These are phyloP conservation scores for Russula sp. DNA, from an alignment of 768 basidiomycete species.

Conservation along the genomic window DNA sequence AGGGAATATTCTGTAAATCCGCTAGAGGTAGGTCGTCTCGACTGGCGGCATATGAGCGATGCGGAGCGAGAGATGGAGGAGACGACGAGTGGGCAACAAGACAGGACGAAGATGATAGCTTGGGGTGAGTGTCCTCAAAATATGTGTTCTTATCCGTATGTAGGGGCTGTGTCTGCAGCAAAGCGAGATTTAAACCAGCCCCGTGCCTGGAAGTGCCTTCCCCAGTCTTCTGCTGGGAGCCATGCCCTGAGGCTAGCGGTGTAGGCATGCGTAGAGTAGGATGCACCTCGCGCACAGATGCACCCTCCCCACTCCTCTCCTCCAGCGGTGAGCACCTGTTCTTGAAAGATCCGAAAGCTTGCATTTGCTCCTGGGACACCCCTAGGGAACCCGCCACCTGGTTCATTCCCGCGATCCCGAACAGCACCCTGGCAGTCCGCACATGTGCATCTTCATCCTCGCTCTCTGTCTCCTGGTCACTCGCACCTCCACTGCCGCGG, in stretches of 20 bases:
- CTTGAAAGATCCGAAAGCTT: not conserved
- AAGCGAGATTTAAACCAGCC: not conserved
- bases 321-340: not conserved
- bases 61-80: not conserved
- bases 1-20: conserved; percentile 1
- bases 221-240: not conserved
- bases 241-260: not conserved
- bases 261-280: not conserved
- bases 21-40: not conserved
- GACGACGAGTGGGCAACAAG: not conserved
- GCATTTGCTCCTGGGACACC: not conserved
- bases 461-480: conserved; percentile 16
- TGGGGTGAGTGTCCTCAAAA: not conserved
- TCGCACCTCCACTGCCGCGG: not conserved
- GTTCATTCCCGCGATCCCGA: not conserved
- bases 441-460: conserved; percentile 16
- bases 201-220: not conserved
- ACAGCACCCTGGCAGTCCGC: conserved; percentile 14
- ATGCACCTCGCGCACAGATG: not conserved
- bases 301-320: not conserved
- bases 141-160: not conserved
- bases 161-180: not conserved
- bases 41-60: not conserved
- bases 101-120: not conserved
- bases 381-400: not conserved